A percentile compares a stretch with the other conserved stretches of the same genome.
These are phyloP conservation scores for Clarkia xantiana DNA, from an alignment of 345 rosid genomes.

Conservation along the genomic window DNA sequence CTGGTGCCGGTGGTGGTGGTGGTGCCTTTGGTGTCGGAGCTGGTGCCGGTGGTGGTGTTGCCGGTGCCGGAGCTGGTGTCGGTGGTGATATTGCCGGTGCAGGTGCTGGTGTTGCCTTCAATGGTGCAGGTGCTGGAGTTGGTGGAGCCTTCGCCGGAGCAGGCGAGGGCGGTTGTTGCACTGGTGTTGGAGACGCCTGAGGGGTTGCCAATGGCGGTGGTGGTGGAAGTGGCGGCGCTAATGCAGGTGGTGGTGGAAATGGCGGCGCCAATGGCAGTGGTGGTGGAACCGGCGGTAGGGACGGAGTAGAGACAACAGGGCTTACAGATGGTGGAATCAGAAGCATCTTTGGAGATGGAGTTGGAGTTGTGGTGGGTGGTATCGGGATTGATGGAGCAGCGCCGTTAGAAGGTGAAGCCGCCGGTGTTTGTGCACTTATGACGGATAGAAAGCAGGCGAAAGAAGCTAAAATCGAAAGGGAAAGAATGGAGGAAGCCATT, in stretches of 20 bases:
- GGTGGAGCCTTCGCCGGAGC: constrained; percentile 21
- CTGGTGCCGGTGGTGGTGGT: constrained; percentile 23
- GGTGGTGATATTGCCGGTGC: constrained; percentile 16
- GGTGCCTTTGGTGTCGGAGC: constrained; percentile 17
- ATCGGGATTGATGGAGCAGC: constrained; percentile 21
- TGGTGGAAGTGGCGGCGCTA: constrained; percentile 13
- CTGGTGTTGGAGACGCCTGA: constrained; percentile 6
- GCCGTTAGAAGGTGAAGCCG: constrained; percentile 19
- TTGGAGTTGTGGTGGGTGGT: constrained; percentile 38
- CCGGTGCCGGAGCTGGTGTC: constrained; percentile 23
- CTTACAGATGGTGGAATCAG: constrained; percentile 35
- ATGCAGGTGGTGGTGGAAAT: constrained; percentile 41
- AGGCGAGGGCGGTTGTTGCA: constrained; percentile 14
- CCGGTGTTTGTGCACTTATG: background rate
- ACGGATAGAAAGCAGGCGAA: no score
- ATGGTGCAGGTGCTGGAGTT: constrained; percentile 18
- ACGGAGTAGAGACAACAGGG: constrained; percentile 41
- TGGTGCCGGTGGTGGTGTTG: constrained; percentile 13
- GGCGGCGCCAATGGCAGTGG: constrained; percentile 13
- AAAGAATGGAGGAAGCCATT: no score
- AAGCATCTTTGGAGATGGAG: constrained; percentile 57
- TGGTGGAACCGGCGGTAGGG: constrained; percentile 16
- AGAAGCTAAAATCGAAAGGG: no score
- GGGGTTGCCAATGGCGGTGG: constrained; percentile 16
- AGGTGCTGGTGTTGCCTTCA: constrained; percentile 13